These are phyloP conservation scores for Paecilomyces sp. DNA, from an alignment of 2,329 filamentous ascomycete genomes.

Conservation along the genomic window DNA sequence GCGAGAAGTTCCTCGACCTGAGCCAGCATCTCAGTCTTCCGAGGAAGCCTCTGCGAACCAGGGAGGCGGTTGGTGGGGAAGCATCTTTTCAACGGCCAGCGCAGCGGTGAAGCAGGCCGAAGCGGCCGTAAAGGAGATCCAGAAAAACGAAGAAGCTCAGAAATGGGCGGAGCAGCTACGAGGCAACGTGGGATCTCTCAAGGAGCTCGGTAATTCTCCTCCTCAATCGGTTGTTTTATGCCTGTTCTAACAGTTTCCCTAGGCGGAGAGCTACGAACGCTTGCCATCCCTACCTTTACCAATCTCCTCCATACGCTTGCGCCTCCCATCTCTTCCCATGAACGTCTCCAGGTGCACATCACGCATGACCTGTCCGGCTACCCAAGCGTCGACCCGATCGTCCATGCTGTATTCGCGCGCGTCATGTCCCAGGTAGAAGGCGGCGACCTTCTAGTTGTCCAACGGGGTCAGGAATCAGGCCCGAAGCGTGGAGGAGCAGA, in stretches of 20 bases:
- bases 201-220: conserved; percentile 58
- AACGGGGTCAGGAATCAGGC: conserved; percentile 80
- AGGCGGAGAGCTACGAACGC: conserved; percentile 82
- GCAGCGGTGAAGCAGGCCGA: conserved; percentile 79
- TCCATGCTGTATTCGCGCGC: conserved; percentile 83
- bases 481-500: conserved; percentile 50
- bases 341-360: conserved; percentile 93
- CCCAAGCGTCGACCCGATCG: conserved; percentile 84
- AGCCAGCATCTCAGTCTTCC: conserved; percentile 37
- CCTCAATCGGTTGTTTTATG: background rate
- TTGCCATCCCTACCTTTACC: conserved; percentile 89
- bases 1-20: conserved; percentile 41
- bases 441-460: conserved; percentile 87
- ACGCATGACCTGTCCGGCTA: conserved; percentile 94
- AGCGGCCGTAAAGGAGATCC: conserved; percentile 86
- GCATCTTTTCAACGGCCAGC: conserved; percentile 70
- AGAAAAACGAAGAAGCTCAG: conserved; percentile 92
- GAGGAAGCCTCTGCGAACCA: conserved; percentile 29
- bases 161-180: conserved; percentile 92
- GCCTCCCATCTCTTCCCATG: conserved; percentile 92
- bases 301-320: conserved; percentile 92
- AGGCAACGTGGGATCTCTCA: conserved; percentile 75
- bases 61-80: conserved; percentile 83
- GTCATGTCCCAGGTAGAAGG: conserved; percentile 99
- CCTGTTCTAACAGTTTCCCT: conserved; percentile 8